Base-by-base conservation (phyloP, 1,284 basidiomycete species). In the Microbotryomycetes sp. region DNA sequence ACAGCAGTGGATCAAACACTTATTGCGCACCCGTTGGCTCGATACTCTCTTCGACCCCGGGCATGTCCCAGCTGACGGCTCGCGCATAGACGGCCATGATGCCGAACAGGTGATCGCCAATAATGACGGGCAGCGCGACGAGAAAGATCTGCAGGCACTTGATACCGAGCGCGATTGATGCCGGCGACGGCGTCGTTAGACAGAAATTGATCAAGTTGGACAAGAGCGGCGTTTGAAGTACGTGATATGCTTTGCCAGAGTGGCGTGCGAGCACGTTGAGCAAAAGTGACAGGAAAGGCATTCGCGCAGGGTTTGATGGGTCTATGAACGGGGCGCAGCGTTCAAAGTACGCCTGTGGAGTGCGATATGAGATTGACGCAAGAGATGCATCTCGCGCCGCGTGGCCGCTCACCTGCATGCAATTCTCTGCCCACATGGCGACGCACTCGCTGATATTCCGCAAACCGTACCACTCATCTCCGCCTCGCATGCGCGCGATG, bases 371-470 rank as follows among this genome's bases (percentile, higher is more conserved):
- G 11, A 7, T 16, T 26, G 24, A 18, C 3, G 3, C 24, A 3
- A 7, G n/a, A 30, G 51, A 31, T 15, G 27, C 16, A 9, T 1
- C 18, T 6, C n/a, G 3, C 2, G 16, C 11, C 52, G 2, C 3
- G 60, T 59, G 55, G 56, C 56, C 0, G 62, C 31, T 52, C 21
- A 45, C 52, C 27, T 24, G 21, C 27, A 24, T 23, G n/a, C 23
- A 46, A 11, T 55, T 57, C 16, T 64, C 64, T 11, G 55, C 64
- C 67, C 67, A 68, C n/a, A 28, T 47, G 5, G 61, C 50, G 24
- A 68, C n/a, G 31, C 62, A 64, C 26, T 68, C 67, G 24, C 61
- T 61, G 18, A 68, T 52, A 29, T 66, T 66, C n/a, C 52, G 56
- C n/a, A 66, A 46, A 1, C 67, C 65, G 27, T 66, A 66, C 1